These are phyloP conservation scores for Aureobasidium mangrovei DNA, from an alignment of 2,329 filamentous ascomycete genomes.

Conservation along the genomic window DNA sequence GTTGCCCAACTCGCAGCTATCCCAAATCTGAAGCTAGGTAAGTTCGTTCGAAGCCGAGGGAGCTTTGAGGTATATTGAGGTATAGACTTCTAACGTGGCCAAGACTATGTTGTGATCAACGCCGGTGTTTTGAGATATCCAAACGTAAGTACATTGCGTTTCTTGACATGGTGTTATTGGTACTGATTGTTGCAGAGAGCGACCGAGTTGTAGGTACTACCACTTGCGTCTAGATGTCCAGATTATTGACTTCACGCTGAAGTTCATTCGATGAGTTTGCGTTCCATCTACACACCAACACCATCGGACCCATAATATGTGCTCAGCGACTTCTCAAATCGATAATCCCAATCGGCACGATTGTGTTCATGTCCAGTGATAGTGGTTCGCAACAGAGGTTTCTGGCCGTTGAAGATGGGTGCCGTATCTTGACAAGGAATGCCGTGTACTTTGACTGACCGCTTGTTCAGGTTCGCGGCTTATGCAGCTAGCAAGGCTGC, in stretches of 20 bases:
- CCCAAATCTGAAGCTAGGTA: constrained; percentile 33
- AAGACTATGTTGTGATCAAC: constrained; percentile 48
- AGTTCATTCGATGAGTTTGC: constrained; percentile 47
- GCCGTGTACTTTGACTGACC: not conserved
- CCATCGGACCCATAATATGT: constrained; percentile 50
- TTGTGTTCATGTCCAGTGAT: constrained; percentile 51
- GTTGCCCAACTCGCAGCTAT: constrained; percentile 32
- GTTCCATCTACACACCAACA: constrained; percentile 49
- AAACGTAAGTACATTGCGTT: constrained; percentile 37
- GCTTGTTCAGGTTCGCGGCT: constrained; percentile 38
- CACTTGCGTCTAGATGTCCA: not conserved
- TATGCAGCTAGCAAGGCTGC: constrained; percentile 51
- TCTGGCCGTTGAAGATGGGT: constrained; percentile 47
- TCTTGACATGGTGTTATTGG: not conserved
- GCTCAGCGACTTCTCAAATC: constrained; percentile 45
- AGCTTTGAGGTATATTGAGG: too few species aligned
- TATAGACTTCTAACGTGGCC: too few species aligned
- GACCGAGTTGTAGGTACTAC: constrained; percentile 38
- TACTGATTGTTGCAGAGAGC: constrained; percentile 34
- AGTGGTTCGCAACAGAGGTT: constrained; percentile 45
- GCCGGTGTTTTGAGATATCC: constrained; percentile 49
- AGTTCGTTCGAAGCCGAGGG: too few species aligned
- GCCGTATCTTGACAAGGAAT: not conserved
- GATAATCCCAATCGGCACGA: constrained; percentile 39
- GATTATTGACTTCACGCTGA: not conserved